A percentile compares a stretch with the other conserved stretches of the same genome.
These are phyloP conservation scores for Candida sanyaensis DNA, from an alignment of 1,139 yeast genomes.

Conservation along the genomic window DNA sequence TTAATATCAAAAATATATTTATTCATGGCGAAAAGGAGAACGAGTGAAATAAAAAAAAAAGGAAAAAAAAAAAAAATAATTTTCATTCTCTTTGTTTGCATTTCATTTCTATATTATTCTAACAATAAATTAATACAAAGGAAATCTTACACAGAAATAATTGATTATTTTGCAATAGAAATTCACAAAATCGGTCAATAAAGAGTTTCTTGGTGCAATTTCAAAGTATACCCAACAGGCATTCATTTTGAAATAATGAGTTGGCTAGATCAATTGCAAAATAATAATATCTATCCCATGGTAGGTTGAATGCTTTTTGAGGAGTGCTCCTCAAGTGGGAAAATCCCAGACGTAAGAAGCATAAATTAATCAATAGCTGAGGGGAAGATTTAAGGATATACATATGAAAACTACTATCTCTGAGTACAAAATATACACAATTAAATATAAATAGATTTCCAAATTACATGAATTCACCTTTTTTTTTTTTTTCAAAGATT, in stretches of 20 bases:
- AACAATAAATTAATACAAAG: neutral
- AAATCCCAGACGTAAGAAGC: no score
- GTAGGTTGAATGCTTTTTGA: neutral
- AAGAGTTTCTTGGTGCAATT: neutral
- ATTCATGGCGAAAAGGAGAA: no score
- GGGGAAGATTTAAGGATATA: neutral
- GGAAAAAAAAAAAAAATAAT: neutral
- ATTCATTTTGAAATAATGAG: neutral
- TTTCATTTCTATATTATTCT: no score
- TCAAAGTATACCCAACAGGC: neutral
- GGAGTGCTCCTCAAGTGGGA: neutral
- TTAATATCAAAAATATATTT: no score
- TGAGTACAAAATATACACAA: neutral
- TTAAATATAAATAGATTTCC: slow-evolving; percentile 1
- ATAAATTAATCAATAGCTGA: neutral
- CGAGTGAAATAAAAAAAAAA: neutral
- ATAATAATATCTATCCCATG: neutral
- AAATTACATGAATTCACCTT: neutral
- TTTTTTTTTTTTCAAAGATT: neutral
- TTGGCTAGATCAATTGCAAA: no score
- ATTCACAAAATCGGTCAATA: neutral
- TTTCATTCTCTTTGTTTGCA: neutral
- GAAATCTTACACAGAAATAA: neutral
- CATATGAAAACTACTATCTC: neutral
- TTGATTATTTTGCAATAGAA: neutral